phyloP scores from a whole-genome alignment of 202 grass and related monocot genomes.

The Schoenoplectus tabernaemontani region DNA sequence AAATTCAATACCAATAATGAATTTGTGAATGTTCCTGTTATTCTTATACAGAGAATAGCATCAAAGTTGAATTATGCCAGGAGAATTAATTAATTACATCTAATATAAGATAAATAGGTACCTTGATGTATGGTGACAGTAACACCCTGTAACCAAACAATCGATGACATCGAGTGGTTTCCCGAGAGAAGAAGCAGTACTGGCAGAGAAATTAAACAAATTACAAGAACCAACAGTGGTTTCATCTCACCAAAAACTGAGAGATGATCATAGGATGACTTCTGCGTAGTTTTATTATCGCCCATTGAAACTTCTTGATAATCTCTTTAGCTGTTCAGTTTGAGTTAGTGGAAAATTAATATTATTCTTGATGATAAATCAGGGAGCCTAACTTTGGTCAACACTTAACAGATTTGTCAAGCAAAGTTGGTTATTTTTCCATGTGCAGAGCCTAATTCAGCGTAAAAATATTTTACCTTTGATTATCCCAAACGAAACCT shows the following conservation, averaged over 20 bases:
- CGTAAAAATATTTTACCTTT: background rate
- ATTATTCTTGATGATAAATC: background rate
- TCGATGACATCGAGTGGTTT: background rate
- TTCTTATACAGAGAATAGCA: background rate
- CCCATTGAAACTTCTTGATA: background rate
- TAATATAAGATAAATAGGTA: background rate
- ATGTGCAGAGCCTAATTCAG: background rate
- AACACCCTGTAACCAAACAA: slow-evolving; percentile 32
- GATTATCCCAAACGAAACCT: background rate
- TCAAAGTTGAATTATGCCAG: background rate
- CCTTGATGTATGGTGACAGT: slow-evolving; percentile 16
- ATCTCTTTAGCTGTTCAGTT: background rate
- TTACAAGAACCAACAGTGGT: slow-evolving; percentile 11
- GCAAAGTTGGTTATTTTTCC: slow-evolving; percentile 11
- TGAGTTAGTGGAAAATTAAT: background rate
- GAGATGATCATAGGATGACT: background rate
- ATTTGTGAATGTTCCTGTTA: background rate
- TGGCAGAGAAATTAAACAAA: slow-evolving; percentile 40
- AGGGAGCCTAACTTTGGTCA: background rate
- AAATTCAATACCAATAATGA: too few relatives aligned
- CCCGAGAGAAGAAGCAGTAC: slow-evolving; percentile 31
- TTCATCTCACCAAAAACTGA: background rate
- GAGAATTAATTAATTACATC: background rate
- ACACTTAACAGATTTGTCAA: background rate
- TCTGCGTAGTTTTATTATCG: background rate